A percentile compares a stretch with the other conserved stretches of the same genome.
These are phyloP conservation scores for Ruellia speciosa DNA, from an alignment of 305 asterid species.

Conservation along the genomic window DNA sequence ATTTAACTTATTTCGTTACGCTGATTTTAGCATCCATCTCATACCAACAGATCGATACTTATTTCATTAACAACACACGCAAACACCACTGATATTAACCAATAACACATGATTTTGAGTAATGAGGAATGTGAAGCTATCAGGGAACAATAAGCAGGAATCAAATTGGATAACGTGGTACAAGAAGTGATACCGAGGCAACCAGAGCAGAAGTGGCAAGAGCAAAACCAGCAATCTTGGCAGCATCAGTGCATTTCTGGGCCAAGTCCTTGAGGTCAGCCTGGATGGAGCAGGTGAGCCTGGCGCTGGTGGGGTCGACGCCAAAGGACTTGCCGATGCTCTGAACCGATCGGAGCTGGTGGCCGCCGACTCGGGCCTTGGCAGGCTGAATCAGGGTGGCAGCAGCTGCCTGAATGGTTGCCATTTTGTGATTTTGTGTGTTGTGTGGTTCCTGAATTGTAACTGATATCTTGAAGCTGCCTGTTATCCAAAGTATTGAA, in stretches of 20 bases:
- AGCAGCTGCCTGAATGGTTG: slow-evolving; percentile 80
- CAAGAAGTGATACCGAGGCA: slow-evolving; percentile 40
- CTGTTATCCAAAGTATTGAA: slow-evolving; percentile 21
- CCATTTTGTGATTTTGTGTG: slow-evolving; percentile 34
- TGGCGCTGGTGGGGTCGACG: slow-evolving; percentile 38
- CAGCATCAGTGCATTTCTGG: slow-evolving; percentile 76
- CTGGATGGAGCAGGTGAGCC: slow-evolving; percentile 49
- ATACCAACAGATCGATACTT: no score
- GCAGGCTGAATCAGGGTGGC: slow-evolving; percentile 80
- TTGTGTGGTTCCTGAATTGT: background rate
- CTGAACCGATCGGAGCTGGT: slow-evolving; percentile 48
- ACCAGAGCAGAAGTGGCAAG: slow-evolving; percentile 95
- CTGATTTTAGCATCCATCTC: no score
- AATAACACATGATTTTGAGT: no score
- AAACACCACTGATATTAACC: no score
- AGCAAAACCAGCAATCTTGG: slow-evolving; percentile 91
- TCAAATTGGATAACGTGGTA: background rate
- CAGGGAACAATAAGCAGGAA: background rate
- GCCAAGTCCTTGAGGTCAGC: slow-evolving; percentile 56
- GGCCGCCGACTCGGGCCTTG: slow-evolving; percentile 42
- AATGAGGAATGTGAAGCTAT: background rate
- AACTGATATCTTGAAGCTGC: background rate
- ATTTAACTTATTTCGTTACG: no score
- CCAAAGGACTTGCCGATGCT: slow-evolving; percentile 54
- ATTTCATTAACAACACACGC: no score